Base-by-base conservation (phyloP, 148 eudicot species). In the Silene latifolia region DNA sequence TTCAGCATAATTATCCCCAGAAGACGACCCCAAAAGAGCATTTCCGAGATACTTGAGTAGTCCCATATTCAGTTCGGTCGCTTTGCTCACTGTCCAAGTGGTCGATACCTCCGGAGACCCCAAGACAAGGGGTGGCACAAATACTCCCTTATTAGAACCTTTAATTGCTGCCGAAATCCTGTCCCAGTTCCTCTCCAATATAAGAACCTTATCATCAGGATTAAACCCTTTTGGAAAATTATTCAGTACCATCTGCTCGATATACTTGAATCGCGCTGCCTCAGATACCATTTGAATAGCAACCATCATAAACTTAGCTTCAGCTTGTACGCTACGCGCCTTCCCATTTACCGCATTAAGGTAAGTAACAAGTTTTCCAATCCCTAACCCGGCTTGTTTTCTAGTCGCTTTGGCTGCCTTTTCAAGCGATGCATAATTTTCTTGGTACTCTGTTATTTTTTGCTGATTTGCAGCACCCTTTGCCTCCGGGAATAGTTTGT, bases 401-500 rank as follows among this genome's bases (percentile, higher is more conserved):
- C 18, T 11, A 19, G 19, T 65, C 7, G 17, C 44, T 8, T 48
- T 48, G 15, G 54, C 57, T 1, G 23, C n/a, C 9, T 5, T 23
- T 54, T 69, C 72, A 2, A 69, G 21, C 3, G 24, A 24, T 14
- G 2, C 18, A 7, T 69, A 69, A 69, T 13, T 48, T 21, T 10
- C 19, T 3, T 3, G 4, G 35, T 60, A 54, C 54, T 68, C 71
- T 3, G 29, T 42, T 17, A 72, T 58, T 13, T 3, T 12, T 20
- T 58, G 7, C 3, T 59, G 75, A 20, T 72, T 60, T 3, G 47
- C 14, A 0, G 1, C 19, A 11, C 75, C 75, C 62, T 20, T 42
- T 11, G 75, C 75, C 66, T 72, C 75, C 5, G 75, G 66, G 32
- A 72, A 72, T 1, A 72, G 66, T 0, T 25, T 35, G 18, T 59